These are phyloP conservation scores for Suillus variegatus DNA, from an alignment of 768 basidiomycete genomes.

Conservation along the genomic window DNA sequence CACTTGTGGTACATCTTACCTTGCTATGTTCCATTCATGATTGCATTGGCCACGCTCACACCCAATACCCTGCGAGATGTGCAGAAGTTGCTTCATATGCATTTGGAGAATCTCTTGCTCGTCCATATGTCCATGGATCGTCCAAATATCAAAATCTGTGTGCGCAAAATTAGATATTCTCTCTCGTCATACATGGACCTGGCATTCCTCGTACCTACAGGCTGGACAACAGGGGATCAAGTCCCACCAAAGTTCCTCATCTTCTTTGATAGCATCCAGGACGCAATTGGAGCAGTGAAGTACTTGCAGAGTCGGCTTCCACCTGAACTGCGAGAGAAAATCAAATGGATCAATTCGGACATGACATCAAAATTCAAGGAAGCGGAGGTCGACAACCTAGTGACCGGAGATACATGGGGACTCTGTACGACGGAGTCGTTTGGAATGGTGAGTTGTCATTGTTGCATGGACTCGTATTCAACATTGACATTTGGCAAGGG, in stretches of 20 bases:
- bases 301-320: slow-evolving; percentile 16
- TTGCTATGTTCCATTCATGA: neutral
- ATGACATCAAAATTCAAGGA: slow-evolving; percentile 22
- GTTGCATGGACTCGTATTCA: neutral
- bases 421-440: slow-evolving; percentile 33
- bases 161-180: neutral
- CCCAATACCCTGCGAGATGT: neutral
- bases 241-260: neutral
- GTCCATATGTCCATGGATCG: neutral
- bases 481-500: slow-evolving; percentile 24
- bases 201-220: neutral
- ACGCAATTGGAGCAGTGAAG: neutral
- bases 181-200: neutral
- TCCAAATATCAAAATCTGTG: neutral
- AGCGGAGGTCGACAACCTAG: slow-evolving; percentile 13
- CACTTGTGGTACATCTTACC: neutral
- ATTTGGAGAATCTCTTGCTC: neutral
- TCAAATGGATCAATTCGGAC: slow-evolving; percentile 25
- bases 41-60: neutral
- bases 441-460: slow-evolving; percentile 32
- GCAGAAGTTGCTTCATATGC: neutral
- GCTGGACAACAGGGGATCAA: neutral
- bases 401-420: slow-evolving; percentile 25
- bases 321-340: slow-evolving; percentile 13
- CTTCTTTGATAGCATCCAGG: neutral